A percentile compares a stretch with the other conserved stretches of the same genome.
Conservation (phyloP, 2,329 filamentous ascomycete species). For the Tympanopsis confertula region DNA sequence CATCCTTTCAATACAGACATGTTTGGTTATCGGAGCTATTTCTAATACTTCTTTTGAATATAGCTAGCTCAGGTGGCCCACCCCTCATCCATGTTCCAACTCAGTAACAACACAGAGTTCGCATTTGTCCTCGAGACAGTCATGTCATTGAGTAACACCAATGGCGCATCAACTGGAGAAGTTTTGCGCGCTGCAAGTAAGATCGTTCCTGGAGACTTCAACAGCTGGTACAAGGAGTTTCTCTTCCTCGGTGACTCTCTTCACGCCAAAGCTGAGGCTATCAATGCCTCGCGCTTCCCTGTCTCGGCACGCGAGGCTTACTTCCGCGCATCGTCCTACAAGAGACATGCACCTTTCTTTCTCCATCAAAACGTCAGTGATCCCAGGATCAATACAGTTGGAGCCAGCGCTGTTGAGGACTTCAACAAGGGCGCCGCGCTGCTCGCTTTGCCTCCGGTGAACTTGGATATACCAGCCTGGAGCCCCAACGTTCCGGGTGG, state of each 20-base stretch:
- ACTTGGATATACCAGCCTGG: too few relatives aligned
- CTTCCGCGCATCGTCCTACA: slow-evolving; percentile 22
- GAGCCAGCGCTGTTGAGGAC: too few relatives aligned
- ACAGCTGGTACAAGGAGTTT: slow-evolving; percentile 11
- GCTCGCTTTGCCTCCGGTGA: slow-evolving; percentile 20
- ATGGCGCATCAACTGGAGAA: slow-evolving; percentile 17
- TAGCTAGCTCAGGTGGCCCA: too few relatives aligned
- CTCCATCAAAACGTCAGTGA: slow-evolving; percentile 25
- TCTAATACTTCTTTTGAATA: too few relatives aligned
- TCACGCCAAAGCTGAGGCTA: slow-evolving; percentile 6
- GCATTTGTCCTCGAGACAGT: too few relatives aligned
- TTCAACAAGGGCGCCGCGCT: slow-evolving; percentile 24
- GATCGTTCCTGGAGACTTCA: slow-evolving; percentile 12
- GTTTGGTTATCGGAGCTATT: too few relatives aligned
- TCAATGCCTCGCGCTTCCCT: slow-evolving; percentile 8
- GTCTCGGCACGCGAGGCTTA: slow-evolving; percentile 14
- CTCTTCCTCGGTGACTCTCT: slow-evolving; percentile 9
- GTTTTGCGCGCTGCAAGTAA: slow-evolving; percentile 15
- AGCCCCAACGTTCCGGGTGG: slow-evolving; percentile 8
- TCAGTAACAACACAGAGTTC: too few relatives aligned
- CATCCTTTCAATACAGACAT: too few relatives aligned
- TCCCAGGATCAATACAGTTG: slow-evolving; percentile 25
- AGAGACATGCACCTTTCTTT: slow-evolving; percentile 24
- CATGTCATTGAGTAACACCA: too few relatives aligned
- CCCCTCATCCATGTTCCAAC: too few relatives aligned